phyloP scores from a whole-genome alignment of 768 basidiomycete species.

The Termitomyces sp. region DNA sequence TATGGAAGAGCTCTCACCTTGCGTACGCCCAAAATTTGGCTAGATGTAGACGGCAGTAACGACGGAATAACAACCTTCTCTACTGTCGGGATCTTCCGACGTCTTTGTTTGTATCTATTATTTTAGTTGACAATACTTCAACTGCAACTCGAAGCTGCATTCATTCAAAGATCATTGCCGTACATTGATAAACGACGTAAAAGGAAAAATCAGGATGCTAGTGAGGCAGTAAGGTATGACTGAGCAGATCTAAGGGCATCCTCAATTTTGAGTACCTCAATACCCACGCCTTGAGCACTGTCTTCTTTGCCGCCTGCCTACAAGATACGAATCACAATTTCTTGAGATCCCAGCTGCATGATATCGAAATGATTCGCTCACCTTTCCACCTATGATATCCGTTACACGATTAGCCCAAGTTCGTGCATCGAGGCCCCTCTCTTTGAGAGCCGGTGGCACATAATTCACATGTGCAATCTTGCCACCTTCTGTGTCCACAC shows the following conservation, averaged over 20 bases:
- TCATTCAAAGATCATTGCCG: no score
- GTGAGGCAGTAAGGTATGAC: conserved; percentile 25
- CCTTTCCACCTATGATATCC: conserved; percentile 88
- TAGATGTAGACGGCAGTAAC: conserved; percentile 10
- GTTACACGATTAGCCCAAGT: conserved; percentile 80
- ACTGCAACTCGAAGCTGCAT: no score
- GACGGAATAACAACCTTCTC: background rate
- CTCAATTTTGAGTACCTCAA: conserved; percentile 50
- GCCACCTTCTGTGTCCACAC: conserved; percentile 56
- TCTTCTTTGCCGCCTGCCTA: conserved; percentile 97
- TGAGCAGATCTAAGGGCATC: conserved; percentile 64
- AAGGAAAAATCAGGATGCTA: conserved; percentile 1
- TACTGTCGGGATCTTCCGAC: conserved; percentile 14
- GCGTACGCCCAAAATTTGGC: conserved; percentile 11
- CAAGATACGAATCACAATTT: background rate
- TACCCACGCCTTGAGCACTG: conserved; percentile 83
- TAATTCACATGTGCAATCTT: conserved; percentile 89
- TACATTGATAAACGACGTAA: no score
- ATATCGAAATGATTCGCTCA: conserved; percentile 23
- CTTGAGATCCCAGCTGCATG: background rate
- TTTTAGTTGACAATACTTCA: background rate
- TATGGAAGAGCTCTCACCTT: conserved; percentile 14
- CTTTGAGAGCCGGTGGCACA: conserved; percentile 54
- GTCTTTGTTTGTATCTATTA: conserved; percentile 7
- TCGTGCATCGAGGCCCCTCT: conserved; percentile 74